phyloP scores from a whole-genome alignment of 768 basidiomycete species.

The Paxillus involutus region DNA sequence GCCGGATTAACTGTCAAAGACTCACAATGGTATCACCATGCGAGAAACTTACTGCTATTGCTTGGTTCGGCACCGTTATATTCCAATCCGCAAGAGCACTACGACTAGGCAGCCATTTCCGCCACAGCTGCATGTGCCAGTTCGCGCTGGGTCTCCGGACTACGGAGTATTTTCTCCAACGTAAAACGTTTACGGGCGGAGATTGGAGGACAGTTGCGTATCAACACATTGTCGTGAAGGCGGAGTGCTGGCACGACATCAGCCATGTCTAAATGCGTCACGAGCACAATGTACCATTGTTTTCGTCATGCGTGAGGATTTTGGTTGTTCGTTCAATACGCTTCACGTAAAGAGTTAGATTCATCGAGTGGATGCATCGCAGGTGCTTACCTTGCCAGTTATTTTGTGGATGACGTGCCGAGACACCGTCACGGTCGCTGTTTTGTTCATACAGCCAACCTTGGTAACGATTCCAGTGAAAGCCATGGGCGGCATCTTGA shows the following conservation, averaged over 20 bases:
- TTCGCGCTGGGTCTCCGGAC: slow-evolving; percentile 65
- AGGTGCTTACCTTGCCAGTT: slow-evolving; percentile 68
- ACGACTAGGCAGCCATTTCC: not conserved
- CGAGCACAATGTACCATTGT: slow-evolving; percentile 52
- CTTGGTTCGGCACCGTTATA: not conserved
- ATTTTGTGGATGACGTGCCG: slow-evolving; percentile 69
- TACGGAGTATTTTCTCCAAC: slow-evolving; percentile 63
- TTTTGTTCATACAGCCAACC: slow-evolving; percentile 81
- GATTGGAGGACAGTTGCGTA: slow-evolving; percentile 80
- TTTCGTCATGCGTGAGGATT: slow-evolving; percentile 73
- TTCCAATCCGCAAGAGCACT: not conserved
- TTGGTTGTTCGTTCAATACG: slow-evolving; percentile 76
- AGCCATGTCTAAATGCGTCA: not conserved
- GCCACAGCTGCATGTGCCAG: slow-evolving; percentile 20
- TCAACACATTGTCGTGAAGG: slow-evolving; percentile 68
- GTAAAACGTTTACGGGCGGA: slow-evolving; percentile 79
- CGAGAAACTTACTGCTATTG: not conserved
- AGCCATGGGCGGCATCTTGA: slow-evolving; percentile 73
- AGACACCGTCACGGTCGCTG: slow-evolving; percentile 80
- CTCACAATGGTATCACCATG: not conserved
- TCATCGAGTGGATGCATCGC: not conserved
- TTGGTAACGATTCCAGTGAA: slow-evolving; percentile 77
- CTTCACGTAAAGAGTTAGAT: slow-evolving; percentile 35
- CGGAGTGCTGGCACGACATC: slow-evolving; percentile 49
- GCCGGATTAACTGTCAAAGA: not conserved